Conservation (phyloP, 768 basidiomycete genomes). For the Leccinum imitatum region DNA sequence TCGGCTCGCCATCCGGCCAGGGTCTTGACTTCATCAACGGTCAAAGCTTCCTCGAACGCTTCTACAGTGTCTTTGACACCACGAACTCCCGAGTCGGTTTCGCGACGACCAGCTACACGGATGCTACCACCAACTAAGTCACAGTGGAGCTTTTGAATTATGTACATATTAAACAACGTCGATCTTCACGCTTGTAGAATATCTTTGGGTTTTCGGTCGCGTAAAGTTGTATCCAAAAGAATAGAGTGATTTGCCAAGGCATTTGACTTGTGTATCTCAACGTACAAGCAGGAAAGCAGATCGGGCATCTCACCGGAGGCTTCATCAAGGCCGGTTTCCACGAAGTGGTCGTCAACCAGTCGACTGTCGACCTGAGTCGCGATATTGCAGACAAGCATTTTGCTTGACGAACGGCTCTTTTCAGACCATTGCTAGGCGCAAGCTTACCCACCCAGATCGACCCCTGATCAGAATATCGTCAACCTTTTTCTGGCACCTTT, state of each 20-base stretch:
- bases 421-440: conserved; percentile 65
- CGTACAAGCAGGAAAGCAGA: conserved; percentile 94
- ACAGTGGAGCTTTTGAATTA: background rate
- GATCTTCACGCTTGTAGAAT: background rate
- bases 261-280: background rate
- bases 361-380: conserved; percentile 62
- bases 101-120: conserved; percentile 29
- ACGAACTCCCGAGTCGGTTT: conserved; percentile 42
- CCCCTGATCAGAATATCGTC: conserved; percentile 94
- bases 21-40: conserved; percentile 61
- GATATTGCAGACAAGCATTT: background rate
- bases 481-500: conserved; percentile 95
- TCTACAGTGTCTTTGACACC: conserved; percentile 67
- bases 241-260: background rate
- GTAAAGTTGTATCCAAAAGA: conserved; percentile 3
- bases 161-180: background rate
- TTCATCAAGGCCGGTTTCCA: conserved; percentile 92
- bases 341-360: conserved; percentile 88
- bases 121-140: conserved; percentile 30
- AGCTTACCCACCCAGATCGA: conserved; percentile 59
- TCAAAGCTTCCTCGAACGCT: conserved; percentile 55
- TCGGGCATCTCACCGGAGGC: conserved; percentile 84
- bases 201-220: background rate
- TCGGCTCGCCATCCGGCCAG: conserved; percentile 41
- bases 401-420: background rate